Conservation (phyloP, 2,329 filamentous ascomycete genomes). For the Monilinia aucupariae region DNA sequence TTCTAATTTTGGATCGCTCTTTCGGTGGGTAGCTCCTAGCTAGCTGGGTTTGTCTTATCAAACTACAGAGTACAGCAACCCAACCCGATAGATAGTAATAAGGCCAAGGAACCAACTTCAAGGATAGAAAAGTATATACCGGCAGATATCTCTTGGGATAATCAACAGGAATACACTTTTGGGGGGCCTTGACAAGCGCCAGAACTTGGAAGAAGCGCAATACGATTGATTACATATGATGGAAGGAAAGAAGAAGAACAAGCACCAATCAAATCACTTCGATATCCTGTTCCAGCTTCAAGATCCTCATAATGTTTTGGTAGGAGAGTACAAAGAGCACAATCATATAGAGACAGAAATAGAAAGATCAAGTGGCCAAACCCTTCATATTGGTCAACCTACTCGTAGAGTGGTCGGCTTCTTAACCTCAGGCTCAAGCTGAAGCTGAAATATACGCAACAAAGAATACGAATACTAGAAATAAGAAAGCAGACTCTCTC, state of each 20-base stretch:
- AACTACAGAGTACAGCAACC: no score
- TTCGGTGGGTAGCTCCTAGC: no score
- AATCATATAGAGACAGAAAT: no score
- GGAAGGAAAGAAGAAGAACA: background rate
- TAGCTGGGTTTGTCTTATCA: background rate
- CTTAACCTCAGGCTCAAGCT: background rate
- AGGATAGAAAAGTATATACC: background rate
- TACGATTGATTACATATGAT: no score
- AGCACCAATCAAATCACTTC: background rate
- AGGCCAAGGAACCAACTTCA: background rate
- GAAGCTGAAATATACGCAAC: background rate
- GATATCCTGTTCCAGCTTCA: background rate
- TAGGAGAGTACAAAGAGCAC: background rate
- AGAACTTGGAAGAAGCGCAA: constrained; percentile 6
- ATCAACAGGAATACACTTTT: constrained; percentile 1
- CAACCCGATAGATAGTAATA: no score
- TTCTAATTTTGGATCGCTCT: background rate
- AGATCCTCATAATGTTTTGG: background rate
- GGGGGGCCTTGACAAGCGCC: constrained; percentile 7
- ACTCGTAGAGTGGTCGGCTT: background rate
- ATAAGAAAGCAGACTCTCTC: background rate
- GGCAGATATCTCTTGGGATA: background rate
- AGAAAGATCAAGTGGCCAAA: constrained; percentile 5
- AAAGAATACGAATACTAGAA: no score
- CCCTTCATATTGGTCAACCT: background rate